These are phyloP conservation scores for Escallonia rubra DNA, from an alignment of 129 eudicot species.

Conservation along the genomic window DNA sequence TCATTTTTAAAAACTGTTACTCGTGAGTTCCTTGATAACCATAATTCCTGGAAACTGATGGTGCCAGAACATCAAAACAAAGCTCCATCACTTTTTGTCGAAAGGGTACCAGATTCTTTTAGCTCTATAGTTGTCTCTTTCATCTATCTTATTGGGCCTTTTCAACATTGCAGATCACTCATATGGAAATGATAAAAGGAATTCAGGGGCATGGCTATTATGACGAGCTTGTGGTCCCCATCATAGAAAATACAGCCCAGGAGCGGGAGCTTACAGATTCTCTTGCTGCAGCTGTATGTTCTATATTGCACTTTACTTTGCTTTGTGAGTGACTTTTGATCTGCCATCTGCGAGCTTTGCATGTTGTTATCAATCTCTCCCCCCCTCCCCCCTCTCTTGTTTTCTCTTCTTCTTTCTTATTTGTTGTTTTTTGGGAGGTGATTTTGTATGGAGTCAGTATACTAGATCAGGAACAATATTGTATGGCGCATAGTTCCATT, in stretches of 20 bases:
- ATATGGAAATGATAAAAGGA: conserved; percentile 99
- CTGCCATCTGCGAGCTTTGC: no score
- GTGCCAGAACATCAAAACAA: no score
- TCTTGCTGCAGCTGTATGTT: conserved; percentile 88
- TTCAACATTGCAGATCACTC: conserved; percentile 63
- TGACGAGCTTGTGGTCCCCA: conserved; percentile 94
- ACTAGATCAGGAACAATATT: no score
- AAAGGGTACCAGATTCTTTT: neutral
- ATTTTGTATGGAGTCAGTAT: no score
- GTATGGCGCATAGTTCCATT: no score
- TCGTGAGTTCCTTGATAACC: no score
- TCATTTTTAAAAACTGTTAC: no score
- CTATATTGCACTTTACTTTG: conserved; percentile 5
- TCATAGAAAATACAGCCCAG: conserved; percentile 92
- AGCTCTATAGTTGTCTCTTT: neutral
- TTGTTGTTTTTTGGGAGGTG: no score
- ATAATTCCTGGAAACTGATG: no score
- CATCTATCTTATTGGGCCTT: conserved; percentile 1
- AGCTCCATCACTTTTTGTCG: neutral
- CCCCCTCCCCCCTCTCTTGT: neutral
- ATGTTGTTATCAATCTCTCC: neutral
- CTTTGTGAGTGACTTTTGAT: neutral
- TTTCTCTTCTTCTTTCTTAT: no score
- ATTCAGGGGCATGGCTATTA: conserved; percentile 98
- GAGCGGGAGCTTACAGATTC: conserved; percentile 92